Evolutionary conservation across 306 rosid genomes (phyloP), one percentile per base, ranked within the genome.

Genomic region (Mimosa pudica): DNA sequence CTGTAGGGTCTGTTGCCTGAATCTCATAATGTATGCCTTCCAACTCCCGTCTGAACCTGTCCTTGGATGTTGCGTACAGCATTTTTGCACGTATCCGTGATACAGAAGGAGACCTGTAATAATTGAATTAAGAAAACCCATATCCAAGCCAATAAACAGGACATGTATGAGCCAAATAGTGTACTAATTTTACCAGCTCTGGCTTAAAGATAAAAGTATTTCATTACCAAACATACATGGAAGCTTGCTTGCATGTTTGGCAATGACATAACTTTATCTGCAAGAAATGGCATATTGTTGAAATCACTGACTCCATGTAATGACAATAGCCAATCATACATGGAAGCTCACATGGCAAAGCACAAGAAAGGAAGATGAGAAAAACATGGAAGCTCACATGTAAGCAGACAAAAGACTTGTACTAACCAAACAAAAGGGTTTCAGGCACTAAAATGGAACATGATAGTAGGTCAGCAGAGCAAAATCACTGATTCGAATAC

Each of bases 21-120:
- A 93, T 93, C 87, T 90, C 98, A 75, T 91, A 93, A 82, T 91
- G 97, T 82, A 90, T 81, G 35, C 97, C 98, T 47, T 92, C 88
- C 76, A 89, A 85, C 83, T 90, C 91, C 83, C 96, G 86, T 78
- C 92, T 86, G 84, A 94, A 89, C 87, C 90, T 89, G 86, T 89
- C 89, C 80, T 90, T 94, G 51, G 97, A 89, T 65, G 97, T 90
- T 76, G 97, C 95, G 68, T 93, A 90, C 11, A 93, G 89, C 97
- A 93, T 89, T 87, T 93, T 93, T 2, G 98, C 87, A 9, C 97
- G 92, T 32, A 93, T 89, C 51, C 93, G 88, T 52, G 95, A 84
- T 33, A 83, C 90, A 4, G 94, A 89, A 54, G 97, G 97, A 30
- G 96, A 88, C 98, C 92, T 90, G 87, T 73, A 52, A 75, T 54